phyloP scores from a whole-genome alignment of 495 filamentous ascomycete genomes.

The Xylaria sp. region DNA sequence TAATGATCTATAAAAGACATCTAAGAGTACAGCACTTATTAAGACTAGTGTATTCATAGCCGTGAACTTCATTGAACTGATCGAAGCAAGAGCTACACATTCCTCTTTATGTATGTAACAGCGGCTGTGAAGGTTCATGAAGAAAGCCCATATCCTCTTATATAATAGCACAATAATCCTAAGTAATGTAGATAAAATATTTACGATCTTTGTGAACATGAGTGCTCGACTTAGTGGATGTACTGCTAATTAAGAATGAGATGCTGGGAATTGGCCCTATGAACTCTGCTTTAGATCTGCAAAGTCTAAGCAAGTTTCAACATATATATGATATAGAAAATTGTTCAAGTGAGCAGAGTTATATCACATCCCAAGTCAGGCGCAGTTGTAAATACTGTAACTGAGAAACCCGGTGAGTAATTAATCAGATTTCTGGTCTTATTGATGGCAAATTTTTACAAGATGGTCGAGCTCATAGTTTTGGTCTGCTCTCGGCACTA shows the following conservation, averaged over 20 bases:
- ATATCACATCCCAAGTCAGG: neutral
- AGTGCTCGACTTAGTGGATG: no score
- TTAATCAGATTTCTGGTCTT: neutral
- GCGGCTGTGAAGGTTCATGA: neutral
- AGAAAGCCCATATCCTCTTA: neutral
- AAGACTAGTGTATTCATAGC: neutral
- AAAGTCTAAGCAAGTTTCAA: neutral
- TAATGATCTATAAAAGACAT: neutral
- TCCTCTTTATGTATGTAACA: neutral
- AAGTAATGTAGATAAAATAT: neutral
- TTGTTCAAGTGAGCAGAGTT: neutral
- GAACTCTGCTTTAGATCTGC: neutral
- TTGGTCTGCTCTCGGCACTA: constrained; percentile 54
- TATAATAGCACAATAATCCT: neutral
- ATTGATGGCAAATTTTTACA: neutral
- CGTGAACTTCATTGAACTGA: neutral
- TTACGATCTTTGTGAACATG: neutral
- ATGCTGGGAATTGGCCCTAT: no score
- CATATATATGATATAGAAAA: neutral
- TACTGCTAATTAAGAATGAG: no score
- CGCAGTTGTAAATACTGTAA: neutral
- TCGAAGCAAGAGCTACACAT: neutral
- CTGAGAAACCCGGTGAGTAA: neutral
- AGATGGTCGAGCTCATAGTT: constrained; percentile 4
- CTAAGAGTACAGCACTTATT: neutral